Base-by-base conservation (phyloP, 192 early-diverging fungal species). In the Coemansia sp. region DNA sequence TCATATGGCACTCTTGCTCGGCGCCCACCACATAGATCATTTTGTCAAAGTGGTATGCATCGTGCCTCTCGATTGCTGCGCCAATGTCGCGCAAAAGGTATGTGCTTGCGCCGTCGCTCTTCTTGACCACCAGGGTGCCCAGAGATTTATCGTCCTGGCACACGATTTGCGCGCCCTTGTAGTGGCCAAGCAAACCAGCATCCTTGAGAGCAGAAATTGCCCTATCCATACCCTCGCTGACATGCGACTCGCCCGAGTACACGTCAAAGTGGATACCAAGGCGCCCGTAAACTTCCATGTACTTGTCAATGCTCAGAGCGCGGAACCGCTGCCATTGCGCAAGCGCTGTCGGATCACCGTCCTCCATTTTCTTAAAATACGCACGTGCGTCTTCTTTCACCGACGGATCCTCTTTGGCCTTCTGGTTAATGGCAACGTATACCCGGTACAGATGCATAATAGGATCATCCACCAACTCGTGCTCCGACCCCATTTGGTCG, bases 81-180 rank as follows among this genome's bases (percentile, higher is more conserved):
- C 95, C 97, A 78, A 99, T 91, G 78, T 99, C 96, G 62, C 95
- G 93, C 40, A 94, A 93, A 26, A 96, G 84, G 71, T 99, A 99
- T 15, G 96, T 84, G 3, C 94, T 89, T 2, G 93, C 90, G 46
- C 95, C 96, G 67, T 97, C 95, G 67, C 85, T 86, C 85, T 94
- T 95, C 61, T 89, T 88, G 15, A 98, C 87, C 7, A 97, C 84
- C 8, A 90, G 87, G 31, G 84, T 84, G 59, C 87, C 93, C 46
- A 95, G 88, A 74, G 95, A 94, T 75, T 92, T 76, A 52, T 87
- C 79, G n/a, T 88, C 87, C 60, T 98, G 81, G 64, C 96, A 89
- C 46, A 97, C 68, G 63, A 96, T 86, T 70, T 90, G 76, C 45
- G 96, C 96, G 33, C 95, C 97, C 20, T 88, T 86, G 55, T 88